A percentile compares a stretch with the other conserved stretches of the same genome.
Evolutionary conservation across 306 rosid genomes (phyloP).

Genomic region (Inga laurina): DNA sequence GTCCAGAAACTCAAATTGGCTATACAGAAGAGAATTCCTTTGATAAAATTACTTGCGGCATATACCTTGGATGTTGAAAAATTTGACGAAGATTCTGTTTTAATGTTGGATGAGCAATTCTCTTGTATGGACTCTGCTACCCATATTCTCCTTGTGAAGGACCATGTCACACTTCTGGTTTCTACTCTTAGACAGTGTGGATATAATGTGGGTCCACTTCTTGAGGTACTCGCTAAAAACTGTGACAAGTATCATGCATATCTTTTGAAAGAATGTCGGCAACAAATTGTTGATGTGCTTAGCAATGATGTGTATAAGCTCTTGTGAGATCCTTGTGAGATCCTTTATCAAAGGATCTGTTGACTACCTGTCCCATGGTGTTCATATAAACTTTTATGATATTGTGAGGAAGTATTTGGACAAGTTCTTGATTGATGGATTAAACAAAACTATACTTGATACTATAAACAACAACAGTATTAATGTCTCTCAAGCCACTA

Average conservation of each 20-base stretch:
- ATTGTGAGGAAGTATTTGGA: slow-evolving; percentile 72
- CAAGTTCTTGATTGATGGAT: slow-evolving; percentile 66
- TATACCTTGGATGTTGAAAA: slow-evolving; percentile 73
- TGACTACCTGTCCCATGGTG: slow-evolving; percentile 75
- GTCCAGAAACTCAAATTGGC: slow-evolving; percentile 65
- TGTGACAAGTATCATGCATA: slow-evolving; percentile 74
- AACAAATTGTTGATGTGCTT: slow-evolving; percentile 56
- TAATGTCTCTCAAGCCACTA: slow-evolving; percentile 68
- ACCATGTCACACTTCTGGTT: slow-evolving; percentile 80
- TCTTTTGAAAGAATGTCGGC: slow-evolving; percentile 71
- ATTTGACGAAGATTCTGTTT: slow-evolving; percentile 65
- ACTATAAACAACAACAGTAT: slow-evolving; percentile 55
- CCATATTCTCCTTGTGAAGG: slow-evolving; percentile 89
- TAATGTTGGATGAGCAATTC: slow-evolving; percentile 66
- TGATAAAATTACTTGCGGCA: slow-evolving; percentile 48
- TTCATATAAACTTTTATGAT: slow-evolving; percentile 46
- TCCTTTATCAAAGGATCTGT: slow-evolving; percentile 87
- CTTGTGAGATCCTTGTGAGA: too few species aligned
- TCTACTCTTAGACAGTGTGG: slow-evolving; percentile 78
- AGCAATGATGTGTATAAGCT: slow-evolving; percentile 68
- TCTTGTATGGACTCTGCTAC: slow-evolving; percentile 75
- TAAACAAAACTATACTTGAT: slow-evolving; percentile 66
- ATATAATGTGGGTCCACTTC: slow-evolving; percentile 69
- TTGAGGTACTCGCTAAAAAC: slow-evolving; percentile 66
- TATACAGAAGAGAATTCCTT: slow-evolving; percentile 70